Conservation (phyloP, 2,329 filamentous ascomycete species). For the Calonectria multiphialidica region DNA sequence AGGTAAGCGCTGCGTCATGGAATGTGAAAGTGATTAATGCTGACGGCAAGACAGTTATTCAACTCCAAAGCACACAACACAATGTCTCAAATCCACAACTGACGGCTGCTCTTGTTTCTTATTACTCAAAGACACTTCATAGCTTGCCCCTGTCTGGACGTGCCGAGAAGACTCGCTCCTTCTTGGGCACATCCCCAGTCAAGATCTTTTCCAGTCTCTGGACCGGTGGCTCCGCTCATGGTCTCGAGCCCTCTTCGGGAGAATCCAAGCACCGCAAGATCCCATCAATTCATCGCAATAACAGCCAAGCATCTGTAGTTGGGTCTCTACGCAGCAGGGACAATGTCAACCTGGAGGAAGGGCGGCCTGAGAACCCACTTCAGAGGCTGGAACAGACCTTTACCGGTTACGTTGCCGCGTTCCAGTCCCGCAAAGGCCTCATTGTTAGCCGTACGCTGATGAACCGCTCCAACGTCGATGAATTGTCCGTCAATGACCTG, state of each 20-base stretch:
- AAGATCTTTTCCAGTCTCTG: slow-evolving; percentile 91
- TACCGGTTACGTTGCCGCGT: slow-evolving; percentile 82
- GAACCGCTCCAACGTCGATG: slow-evolving; percentile 77
- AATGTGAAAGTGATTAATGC: slow-evolving; percentile 23
- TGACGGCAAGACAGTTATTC: slow-evolving; percentile 69
- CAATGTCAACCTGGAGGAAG: slow-evolving; percentile 57
- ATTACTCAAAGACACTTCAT: slow-evolving; percentile 82
- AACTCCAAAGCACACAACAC: slow-evolving; percentile 78
- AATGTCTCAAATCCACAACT: slow-evolving; percentile 74
- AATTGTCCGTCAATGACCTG: slow-evolving; percentile 86
- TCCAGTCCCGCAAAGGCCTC: slow-evolving; percentile 88
- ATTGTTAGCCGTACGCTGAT: slow-evolving; percentile 84
- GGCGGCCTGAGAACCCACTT: slow-evolving; percentile 72
- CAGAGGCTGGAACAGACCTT: slow-evolving; percentile 87
- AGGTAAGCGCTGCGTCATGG: slow-evolving; percentile 61
- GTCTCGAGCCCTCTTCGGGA: slow-evolving; percentile 40
- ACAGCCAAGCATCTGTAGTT: slow-evolving; percentile 66
- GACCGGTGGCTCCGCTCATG: slow-evolving; percentile 67
- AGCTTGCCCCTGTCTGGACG: slow-evolving; percentile 74
- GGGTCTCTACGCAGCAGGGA: slow-evolving; percentile 65
- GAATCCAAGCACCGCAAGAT: slow-evolving; percentile 54
- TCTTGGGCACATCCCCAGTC: slow-evolving; percentile 86
- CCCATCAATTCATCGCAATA: slow-evolving; percentile 55
- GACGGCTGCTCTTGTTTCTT: slow-evolving; percentile 77
- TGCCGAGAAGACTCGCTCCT: slow-evolving; percentile 74